Conservation (phyloP, 805 yeast species). For the Pichia occidentalis region DNA sequence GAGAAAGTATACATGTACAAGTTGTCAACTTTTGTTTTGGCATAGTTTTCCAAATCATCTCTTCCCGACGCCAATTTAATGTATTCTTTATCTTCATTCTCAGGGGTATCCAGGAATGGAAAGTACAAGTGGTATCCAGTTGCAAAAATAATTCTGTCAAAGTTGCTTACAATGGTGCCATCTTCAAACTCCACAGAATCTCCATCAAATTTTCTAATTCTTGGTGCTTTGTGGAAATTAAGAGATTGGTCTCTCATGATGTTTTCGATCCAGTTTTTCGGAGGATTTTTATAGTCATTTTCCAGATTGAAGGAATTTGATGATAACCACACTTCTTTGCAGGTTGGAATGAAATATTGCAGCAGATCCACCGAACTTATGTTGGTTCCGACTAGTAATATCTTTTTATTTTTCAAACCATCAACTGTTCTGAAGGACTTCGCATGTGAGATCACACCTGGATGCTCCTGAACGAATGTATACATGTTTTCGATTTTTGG, state of each 20-base stretch:
- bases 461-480: slow-evolving; percentile 25
- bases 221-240: slow-evolving; percentile 28
- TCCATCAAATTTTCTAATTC: slow-evolving; percentile 11
- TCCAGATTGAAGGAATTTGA: neutral
- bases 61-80: slow-evolving; percentile 30
- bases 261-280: slow-evolving; percentile 32
- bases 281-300: slow-evolving; percentile 17
- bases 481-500: slow-evolving; percentile 31
- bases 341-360: slow-evolving; percentile 32
- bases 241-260: slow-evolving; percentile 31
- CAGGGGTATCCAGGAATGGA: slow-evolving; percentile 32
- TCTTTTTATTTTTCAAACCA: slow-evolving; percentile 23
- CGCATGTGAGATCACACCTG: slow-evolving; percentile 20
- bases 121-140: slow-evolving; percentile 44
- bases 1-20: slow-evolving; percentile 30
- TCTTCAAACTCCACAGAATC: slow-evolving; percentile 25
- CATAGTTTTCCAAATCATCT: slow-evolving; percentile 16
- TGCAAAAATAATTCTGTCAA: slow-evolving; percentile 39
- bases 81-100: slow-evolving; percentile 16
- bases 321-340: slow-evolving; percentile 12
- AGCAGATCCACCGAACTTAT: slow-evolving; percentile 60
- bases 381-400: slow-evolving; percentile 30
- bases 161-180: slow-evolving; percentile 25
- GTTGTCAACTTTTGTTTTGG: slow-evolving; percentile 18
- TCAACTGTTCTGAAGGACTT: slow-evolving; percentile 24